Evolutionary conservation across 2,329 filamentous ascomycete species (phyloP).

Genomic region (Calonectria honghensis): DNA sequence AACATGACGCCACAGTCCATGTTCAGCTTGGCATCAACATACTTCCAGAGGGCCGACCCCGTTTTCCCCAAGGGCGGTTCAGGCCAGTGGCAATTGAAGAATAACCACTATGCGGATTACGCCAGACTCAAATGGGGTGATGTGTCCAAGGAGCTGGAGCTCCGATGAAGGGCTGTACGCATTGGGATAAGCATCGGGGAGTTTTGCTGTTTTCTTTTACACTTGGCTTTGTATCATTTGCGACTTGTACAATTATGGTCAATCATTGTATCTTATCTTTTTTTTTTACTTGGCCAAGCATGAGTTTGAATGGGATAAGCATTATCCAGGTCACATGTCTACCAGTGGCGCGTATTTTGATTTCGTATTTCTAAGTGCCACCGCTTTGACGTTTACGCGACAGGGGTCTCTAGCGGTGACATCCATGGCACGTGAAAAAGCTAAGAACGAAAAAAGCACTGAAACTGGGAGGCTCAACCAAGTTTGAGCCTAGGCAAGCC

Average conservation of each 20-base stretch:
- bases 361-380: neutral
- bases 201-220: neutral
- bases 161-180: neutral
- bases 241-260: neutral
- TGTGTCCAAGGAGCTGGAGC: slow-evolving; percentile 1
- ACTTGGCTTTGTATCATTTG: neutral
- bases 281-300: neutral
- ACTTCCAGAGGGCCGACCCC: neutral
- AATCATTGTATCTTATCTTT: neutral
- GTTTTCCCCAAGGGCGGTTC: slow-evolving; percentile 12
- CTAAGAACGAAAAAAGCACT: neutral
- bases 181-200: neutral
- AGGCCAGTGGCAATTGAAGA: slow-evolving; percentile 1
- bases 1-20: neutral
- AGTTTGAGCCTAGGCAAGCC: neutral
- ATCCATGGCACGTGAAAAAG: neutral
- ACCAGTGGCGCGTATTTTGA: neutral
- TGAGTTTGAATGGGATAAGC: neutral
- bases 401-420: neutral
- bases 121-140: neutral
- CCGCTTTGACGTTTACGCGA: neutral
- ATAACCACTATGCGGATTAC: slow-evolving; percentile 1
- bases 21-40: neutral
- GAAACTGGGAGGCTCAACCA: neutral
- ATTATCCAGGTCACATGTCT: neutral